Evolutionary conservation across 2,329 filamentous ascomycete genomes (phyloP), one percentile per base, ranked within the genome.

Genomic region (Epicoccum sorghinum): DNA sequence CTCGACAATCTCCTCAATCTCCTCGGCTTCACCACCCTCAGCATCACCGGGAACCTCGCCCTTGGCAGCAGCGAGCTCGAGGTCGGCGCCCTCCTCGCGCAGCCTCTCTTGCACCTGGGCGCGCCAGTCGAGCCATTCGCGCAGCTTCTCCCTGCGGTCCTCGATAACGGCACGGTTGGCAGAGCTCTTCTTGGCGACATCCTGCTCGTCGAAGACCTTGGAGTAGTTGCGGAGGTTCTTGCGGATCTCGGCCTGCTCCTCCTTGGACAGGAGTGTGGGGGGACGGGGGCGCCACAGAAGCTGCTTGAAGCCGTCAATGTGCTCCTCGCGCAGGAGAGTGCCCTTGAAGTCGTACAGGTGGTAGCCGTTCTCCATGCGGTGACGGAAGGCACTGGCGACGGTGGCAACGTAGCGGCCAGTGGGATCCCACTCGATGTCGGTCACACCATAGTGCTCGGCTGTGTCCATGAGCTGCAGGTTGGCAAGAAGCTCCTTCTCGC

Each of bases 191-290:
- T 93, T 92, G 73, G 96, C 92, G 61, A 89, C 86, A 77, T 99
- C 96, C 75, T 96, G 89, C 79, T 96, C 91, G 67, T 99, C 95
- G 76, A 99, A 99, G 62, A 90, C 83, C 73, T 91, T 90, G 76
- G 88, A 91, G 86, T 97, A 99, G 78, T 98, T 95, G 66, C 93
- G 90, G 50, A 99, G 87, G 79, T 97, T 99, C 86, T 96, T 97
- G 81, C 96, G 93, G 70, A 98, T 91, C 70, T 89, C 85, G 83
- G 97, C 96, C 82, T 98, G 95, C 82, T 99, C 93, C 60, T 98
- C 93, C 80, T 96, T 96, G 76, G 85, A 88, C 53, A 99, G 89
- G 59, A 99, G 86, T n/a, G 91, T 95, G 7, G 90, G 76, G 18
- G 95, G 95, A 38, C 95, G 89, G 18, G 95, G 95, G 39, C 95